These are phyloP conservation scores for Fomitopsis schrenkii DNA, from an alignment of 1,284 basidiomycete genomes.

Conservation along the genomic window DNA sequence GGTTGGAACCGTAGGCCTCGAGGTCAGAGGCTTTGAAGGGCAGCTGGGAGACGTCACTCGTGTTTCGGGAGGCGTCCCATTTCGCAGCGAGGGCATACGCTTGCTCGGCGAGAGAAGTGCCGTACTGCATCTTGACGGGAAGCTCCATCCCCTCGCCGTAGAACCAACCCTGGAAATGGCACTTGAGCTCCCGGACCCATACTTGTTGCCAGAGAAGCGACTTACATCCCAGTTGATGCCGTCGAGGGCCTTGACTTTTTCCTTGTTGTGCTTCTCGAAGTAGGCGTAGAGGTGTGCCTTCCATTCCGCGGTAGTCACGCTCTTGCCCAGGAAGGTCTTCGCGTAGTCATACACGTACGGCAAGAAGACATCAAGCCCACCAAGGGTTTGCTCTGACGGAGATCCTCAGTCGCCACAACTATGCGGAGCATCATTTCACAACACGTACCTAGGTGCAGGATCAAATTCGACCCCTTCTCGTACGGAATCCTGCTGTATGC, in stretches of 20 bases:
- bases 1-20: constrained; percentile 60
- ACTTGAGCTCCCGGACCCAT: neutral
- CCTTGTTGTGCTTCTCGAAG: constrained; percentile 58
- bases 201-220: constrained; percentile 4
- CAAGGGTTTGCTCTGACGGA: constrained; percentile 68
- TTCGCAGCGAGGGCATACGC: constrained; percentile 69
- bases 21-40: constrained; percentile 54
- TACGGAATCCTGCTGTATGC: constrained; percentile 72
- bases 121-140: constrained; percentile 82
- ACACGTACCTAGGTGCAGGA: constrained; percentile 55
- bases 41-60: constrained; percentile 39
- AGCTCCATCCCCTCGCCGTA: constrained; percentile 79
- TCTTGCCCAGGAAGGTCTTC: constrained; percentile 72
- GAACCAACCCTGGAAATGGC: constrained; percentile 67
- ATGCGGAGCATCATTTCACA: neutral
- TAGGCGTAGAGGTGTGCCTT: constrained; percentile 82
- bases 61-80: constrained; percentile 71
- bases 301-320: constrained; percentile 89
- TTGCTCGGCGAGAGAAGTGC: constrained; percentile 72
- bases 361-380: constrained; percentile 83
- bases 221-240: constrained; percentile 78
- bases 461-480: constrained; percentile 74
- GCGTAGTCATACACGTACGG: constrained; percentile 85
- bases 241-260: constrained; percentile 69
- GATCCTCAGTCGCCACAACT: neutral